Evolutionary conservation across 306 rosid species (phyloP), one percentile per base, ranked within the genome.

Genomic region (Corylus heterophylla): DNA sequence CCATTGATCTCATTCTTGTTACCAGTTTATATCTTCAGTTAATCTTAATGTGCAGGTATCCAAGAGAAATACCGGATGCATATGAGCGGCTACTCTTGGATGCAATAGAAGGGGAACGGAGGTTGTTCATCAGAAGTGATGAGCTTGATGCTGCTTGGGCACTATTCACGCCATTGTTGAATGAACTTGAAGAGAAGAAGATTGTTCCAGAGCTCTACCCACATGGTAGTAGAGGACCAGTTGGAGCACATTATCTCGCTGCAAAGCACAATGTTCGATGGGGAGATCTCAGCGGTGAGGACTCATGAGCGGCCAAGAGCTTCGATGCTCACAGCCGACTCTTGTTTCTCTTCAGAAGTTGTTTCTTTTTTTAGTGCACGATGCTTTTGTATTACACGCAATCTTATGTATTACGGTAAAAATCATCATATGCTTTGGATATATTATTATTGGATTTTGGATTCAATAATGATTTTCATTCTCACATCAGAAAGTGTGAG

Each of bases 91-190:
- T 95, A 56, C 94, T 93, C 48, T 86, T 93, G 58, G 99, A 95
- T 83, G 98, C 99, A 2, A 87, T 95, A 31, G 99, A 91, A 89
- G 99, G 98, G 12, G 98, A 95, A 83, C 76, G 97, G 48, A 89
- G 98, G 75, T 59, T 95, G 80, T 92, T 95, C 88, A 95, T 95
- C 47, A 92, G 98, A 86, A 95, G 98, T 20, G 98, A 95, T 75
- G 98, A 95, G 86, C 97, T 95, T 4, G 93, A 90, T 83, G 98
- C 98, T 35, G 98, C 99, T 49, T 95, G 99, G 99, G 76, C 87
- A 17, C 80, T 95, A 56, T 95, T 95, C 92, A 91, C 96, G 11
- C 99, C 98, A 55, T 73, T 95, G 89, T 86, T 95, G 61, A 91
- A 91, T 54, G 98, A 95, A 78, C 89, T 95, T n/a, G 99, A 93